Conservation (phyloP, 2,329 filamentous ascomycete genomes). For the Colletotrichum truncatum region DNA sequence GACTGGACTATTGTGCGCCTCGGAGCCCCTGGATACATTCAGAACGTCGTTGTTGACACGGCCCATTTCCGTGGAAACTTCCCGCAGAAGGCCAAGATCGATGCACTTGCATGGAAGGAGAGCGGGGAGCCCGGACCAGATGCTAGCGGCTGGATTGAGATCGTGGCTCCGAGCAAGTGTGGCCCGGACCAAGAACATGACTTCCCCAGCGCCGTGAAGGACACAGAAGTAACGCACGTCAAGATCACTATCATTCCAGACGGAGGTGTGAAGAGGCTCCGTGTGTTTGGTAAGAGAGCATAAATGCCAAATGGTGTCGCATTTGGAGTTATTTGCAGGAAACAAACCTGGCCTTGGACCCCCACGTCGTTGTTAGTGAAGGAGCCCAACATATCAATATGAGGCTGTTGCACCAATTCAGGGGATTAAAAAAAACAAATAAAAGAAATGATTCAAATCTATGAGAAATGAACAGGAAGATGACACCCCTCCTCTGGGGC, state of each 20-base stretch:
- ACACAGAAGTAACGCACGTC: constrained; percentile 77
- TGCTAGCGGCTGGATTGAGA: constrained; percentile 70
- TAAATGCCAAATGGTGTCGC: not conserved
- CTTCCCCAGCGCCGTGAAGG: constrained; percentile 64
- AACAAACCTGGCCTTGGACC: not conserved
- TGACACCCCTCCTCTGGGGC: not conserved
- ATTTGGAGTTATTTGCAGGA: not conserved
- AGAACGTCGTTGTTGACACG: constrained; percentile 79
- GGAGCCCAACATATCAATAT: too few relatives aligned
- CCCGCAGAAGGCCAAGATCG: constrained; percentile 77
- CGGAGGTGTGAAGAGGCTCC: constrained; percentile 88
- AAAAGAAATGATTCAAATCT: not conserved
- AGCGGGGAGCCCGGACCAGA: constrained; percentile 64
- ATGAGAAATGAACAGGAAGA: not conserved
- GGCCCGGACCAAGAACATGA: constrained; percentile 79
- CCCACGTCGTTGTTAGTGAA: too few relatives aligned
- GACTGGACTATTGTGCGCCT: constrained; percentile 86
- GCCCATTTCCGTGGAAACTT: constrained; percentile 88
- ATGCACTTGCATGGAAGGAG: constrained; percentile 66
- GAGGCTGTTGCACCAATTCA: too few relatives aligned
- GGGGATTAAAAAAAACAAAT: not conserved
- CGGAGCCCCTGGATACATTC: constrained; percentile 71
- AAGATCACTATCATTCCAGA: constrained; percentile 95
- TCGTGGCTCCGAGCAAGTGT: constrained; percentile 73
- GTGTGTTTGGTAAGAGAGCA: constrained; percentile 74